Percentiles rank a stretch among this genome's conserved stretches.
Conservation (phyloP, 2,329 filamentous ascomycete species). For the Venturia nashicola region DNA sequence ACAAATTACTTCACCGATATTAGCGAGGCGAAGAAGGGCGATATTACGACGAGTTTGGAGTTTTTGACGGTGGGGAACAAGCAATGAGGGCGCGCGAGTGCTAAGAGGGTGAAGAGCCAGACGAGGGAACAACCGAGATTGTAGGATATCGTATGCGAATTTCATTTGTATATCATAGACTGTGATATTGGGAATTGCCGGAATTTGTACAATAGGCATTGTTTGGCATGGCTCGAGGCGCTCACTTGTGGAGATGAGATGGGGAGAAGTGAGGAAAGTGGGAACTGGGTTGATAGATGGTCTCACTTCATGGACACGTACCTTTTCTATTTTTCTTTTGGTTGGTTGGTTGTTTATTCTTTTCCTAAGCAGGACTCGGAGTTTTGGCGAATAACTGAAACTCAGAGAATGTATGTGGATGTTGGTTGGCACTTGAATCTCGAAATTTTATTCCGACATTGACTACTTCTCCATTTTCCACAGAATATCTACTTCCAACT, state of each 20-base stretch:
- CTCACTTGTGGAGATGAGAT: background rate
- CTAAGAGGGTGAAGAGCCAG: background rate
- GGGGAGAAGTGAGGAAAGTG: background rate
- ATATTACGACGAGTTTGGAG: conserved; percentile 28
- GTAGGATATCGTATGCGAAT: background rate
- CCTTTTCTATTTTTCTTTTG: too few species aligned
- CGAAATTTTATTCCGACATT: too few species aligned
- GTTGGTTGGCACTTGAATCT: too few species aligned
- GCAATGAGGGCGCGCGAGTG: conserved; percentile 1
- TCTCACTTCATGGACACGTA: too few species aligned
- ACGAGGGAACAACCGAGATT: background rate
- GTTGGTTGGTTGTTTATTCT: too few species aligned
- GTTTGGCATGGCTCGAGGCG: background rate
- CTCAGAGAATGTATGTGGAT: too few species aligned
- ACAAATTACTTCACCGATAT: conserved; percentile 33
- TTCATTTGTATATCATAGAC: background rate
- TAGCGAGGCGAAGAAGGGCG: conserved; percentile 28
- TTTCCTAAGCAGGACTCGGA: too few species aligned
- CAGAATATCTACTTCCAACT: too few species aligned
- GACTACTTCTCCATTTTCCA: too few species aligned
- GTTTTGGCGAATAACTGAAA: too few species aligned
- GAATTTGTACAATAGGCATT: background rate
- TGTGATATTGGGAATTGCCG: background rate
- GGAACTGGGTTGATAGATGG: too few species aligned
- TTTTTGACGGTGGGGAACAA: conserved; percentile 15